These are phyloP conservation scores for Solanum gandarillasii DNA, from an alignment of 257 asterid species.

Conservation along the genomic window DNA sequence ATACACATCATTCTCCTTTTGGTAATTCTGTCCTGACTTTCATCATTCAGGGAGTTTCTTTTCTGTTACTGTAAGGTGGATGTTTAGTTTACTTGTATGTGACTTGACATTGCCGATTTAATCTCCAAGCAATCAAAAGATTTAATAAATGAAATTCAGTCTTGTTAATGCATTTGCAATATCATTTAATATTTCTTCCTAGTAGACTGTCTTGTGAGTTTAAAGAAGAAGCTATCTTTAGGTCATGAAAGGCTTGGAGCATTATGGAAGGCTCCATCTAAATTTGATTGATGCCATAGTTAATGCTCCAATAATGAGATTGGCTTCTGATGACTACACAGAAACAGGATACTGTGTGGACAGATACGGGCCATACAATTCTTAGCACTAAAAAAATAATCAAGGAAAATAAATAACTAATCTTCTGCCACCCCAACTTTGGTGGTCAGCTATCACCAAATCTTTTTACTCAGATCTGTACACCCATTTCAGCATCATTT, in stretches of 20 bases:
- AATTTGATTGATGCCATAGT: constrained; percentile 46
- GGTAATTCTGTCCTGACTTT: not conserved
- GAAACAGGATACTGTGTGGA: constrained; percentile 78
- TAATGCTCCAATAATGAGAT: constrained; percentile 60
- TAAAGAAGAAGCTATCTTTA: not conserved
- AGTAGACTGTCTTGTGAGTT: not conserved
- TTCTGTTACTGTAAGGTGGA: not conserved
- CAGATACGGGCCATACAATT: constrained; percentile 91
- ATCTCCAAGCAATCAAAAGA: not conserved
- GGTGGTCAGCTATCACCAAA: not conserved
- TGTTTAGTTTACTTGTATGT: not conserved
- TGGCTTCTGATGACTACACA: constrained; percentile 99
- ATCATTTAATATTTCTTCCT: not conserved
- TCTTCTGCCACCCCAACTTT: not conserved
- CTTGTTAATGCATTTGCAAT: not conserved
- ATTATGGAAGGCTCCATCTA: constrained; percentile 49
- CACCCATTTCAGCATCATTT: not conserved
- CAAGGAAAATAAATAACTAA: not conserved
- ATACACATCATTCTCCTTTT: not conserved
- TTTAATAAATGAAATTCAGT: not conserved
- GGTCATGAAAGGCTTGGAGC: constrained; percentile 34
- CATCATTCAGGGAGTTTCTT: not conserved
- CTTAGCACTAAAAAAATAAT: not conserved
- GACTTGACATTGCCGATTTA: not conserved
- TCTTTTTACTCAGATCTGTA: not conserved